A percentile compares a stretch with the other conserved stretches of the same genome.
Conservation (phyloP, 805 yeast genomes). For the Myxozyma geophila region DNA sequence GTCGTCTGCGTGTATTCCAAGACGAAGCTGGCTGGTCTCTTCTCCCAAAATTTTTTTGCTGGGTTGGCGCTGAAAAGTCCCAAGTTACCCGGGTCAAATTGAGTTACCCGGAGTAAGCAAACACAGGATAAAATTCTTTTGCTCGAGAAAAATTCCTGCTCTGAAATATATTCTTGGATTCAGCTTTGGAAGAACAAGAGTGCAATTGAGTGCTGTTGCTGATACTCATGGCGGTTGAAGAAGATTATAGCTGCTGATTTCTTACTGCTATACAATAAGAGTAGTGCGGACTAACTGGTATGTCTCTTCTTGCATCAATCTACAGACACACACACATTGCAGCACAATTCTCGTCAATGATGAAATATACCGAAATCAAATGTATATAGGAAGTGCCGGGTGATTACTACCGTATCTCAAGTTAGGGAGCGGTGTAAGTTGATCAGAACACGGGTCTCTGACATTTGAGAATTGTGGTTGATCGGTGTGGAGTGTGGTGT, state of each 20-base stretch:
- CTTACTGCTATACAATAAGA: no score
- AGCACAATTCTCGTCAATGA: slow-evolving; percentile 17
- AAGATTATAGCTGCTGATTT: neutral
- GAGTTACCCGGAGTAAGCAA: neutral
- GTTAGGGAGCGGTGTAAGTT: slow-evolving; percentile 7
- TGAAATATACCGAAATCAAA: slow-evolving; percentile 34
- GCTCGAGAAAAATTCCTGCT: neutral
- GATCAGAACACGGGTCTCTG: slow-evolving; percentile 37
- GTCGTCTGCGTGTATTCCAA: neutral
- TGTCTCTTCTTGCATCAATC: neutral
- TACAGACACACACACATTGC: neutral
- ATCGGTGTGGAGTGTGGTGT: neutral
- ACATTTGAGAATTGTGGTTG: neutral
- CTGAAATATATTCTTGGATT: neutral
- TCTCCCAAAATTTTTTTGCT: neutral
- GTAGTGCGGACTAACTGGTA: neutral
- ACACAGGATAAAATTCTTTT: neutral
- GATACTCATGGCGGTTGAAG: no score
- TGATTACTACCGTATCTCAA: slow-evolving; percentile 14
- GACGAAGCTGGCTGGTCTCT: neutral
- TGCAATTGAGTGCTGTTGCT: no score
- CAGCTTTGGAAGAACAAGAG: neutral
- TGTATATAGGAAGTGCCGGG: slow-evolving; percentile 39
- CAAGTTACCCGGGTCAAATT: slow-evolving; percentile 32
- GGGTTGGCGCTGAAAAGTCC: slow-evolving; percentile 8